Evolutionary conservation across 768 basidiomycete species (phyloP).

Genomic region (Pholiota molesta): DNA sequence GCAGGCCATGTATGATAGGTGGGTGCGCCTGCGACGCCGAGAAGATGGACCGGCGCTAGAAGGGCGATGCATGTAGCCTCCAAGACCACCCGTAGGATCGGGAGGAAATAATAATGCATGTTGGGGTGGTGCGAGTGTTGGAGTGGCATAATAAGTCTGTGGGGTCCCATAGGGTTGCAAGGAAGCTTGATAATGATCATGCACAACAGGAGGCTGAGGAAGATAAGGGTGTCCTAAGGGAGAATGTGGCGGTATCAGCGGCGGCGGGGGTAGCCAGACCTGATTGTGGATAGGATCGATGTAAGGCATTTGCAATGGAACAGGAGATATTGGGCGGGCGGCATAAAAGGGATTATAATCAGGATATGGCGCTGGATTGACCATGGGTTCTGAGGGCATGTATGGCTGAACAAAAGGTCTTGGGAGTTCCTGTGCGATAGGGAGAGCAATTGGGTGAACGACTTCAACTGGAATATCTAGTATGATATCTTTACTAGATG

Average conservation of each 20-base stretch:
- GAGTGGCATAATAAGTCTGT: slow-evolving; percentile 15
- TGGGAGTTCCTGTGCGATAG: slow-evolving; percentile 35
- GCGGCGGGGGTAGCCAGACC: slow-evolving; percentile 51
- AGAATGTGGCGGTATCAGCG: slow-evolving; percentile 21
- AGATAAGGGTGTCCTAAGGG: slow-evolving; percentile 31
- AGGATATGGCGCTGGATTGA: slow-evolving; percentile 24
- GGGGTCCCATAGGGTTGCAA: slow-evolving; percentile 17
- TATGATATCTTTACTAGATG: slow-evolving; percentile 67
- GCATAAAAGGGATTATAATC: slow-evolving; percentile 37
- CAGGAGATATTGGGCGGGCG: slow-evolving; percentile 38
- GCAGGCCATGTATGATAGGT: slow-evolving; percentile 37
- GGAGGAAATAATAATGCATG: slow-evolving; percentile 11
- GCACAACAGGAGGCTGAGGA: slow-evolving; percentile 11
- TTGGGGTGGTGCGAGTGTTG: slow-evolving; percentile 23
- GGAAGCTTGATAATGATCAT: slow-evolving; percentile 20
- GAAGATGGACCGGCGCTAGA: slow-evolving; percentile 49
- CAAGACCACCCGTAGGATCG: slow-evolving; percentile 16
- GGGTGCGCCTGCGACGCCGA: slow-evolving; percentile 33
- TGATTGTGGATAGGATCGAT: slow-evolving; percentile 44
- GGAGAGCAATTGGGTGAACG: slow-evolving; percentile 64
- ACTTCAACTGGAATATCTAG: slow-evolving; percentile 67
- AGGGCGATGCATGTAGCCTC: slow-evolving; percentile 40
- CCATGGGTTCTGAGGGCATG: slow-evolving; percentile 22
- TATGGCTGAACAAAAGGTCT: slow-evolving; percentile 22
- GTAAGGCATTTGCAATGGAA: slow-evolving; percentile 40